These are phyloP conservation scores for Dipodascus geniculatus DNA, from an alignment of 805 yeast species.

Conservation along the genomic window DNA sequence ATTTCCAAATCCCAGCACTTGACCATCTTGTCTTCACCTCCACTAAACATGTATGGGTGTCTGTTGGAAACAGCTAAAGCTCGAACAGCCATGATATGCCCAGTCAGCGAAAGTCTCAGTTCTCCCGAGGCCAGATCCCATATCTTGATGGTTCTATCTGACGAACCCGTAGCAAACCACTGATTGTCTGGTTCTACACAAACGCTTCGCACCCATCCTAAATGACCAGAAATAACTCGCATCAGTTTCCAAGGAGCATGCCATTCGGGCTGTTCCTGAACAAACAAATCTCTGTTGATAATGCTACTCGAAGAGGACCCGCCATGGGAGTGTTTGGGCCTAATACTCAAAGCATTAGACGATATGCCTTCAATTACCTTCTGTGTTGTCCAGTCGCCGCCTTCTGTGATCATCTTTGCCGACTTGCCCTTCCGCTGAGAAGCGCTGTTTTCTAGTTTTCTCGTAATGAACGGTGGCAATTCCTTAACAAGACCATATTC, in stretches of 20 bases:
- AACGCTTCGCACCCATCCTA: conserved; percentile 84
- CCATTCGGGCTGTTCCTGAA: conserved; percentile 23
- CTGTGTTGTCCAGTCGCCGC: conserved; percentile 10
- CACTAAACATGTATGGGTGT: conserved; percentile 82
- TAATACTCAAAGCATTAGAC: conserved; percentile 2
- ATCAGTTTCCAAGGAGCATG: conserved; percentile 63
- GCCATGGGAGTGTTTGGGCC: conserved; percentile 6
- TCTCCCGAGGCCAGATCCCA: conserved; percentile 78
- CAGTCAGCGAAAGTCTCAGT: conserved; percentile 67
- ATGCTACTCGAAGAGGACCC: not conserved
- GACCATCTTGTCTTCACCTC: conserved; percentile 86
- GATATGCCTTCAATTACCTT: conserved; percentile 10
- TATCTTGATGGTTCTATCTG: conserved; percentile 76
- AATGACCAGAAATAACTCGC: conserved; percentile 75
- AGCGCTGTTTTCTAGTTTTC: conserved; percentile 11
- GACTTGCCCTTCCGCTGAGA: conserved; percentile 7
- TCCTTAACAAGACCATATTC: conserved; percentile 15
- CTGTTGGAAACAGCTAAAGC: conserved; percentile 59
- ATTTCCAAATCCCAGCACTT: conserved; percentile 94
- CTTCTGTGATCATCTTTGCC: conserved; percentile 8
- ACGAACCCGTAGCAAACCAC: conserved; percentile 88
- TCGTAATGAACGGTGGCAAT: conserved; percentile 19
- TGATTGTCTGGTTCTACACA: conserved; percentile 76
- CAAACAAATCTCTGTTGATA: conserved; percentile 6
- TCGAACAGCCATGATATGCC: conserved; percentile 84